A percentile compares a stretch with the other conserved stretches of the same genome.
Conservation (phyloP, 2,329 filamentous ascomycete species). For the Curvularia lunata region DNA sequence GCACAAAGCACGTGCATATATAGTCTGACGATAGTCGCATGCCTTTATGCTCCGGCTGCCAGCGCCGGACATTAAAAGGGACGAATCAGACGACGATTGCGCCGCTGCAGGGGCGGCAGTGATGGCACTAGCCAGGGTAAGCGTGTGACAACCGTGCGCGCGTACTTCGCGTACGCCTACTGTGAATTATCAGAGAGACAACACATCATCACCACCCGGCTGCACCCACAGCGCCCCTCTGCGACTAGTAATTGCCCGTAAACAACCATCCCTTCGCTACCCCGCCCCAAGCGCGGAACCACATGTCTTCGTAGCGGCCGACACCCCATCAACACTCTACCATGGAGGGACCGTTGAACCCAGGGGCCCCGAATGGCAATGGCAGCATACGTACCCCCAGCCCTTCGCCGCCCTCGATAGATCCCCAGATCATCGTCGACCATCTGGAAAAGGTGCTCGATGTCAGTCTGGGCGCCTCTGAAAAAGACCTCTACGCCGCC, state of each 20-base stretch:
- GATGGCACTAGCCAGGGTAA: slow-evolving; percentile 19
- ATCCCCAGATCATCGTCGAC: slow-evolving; percentile 56
- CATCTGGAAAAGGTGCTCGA: slow-evolving; percentile 57
- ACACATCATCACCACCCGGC: slow-evolving; percentile 29
- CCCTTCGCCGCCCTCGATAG: slow-evolving; percentile 50
- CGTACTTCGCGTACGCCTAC: slow-evolving; percentile 28
- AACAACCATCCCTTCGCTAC: slow-evolving; percentile 11
- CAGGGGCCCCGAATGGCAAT: slow-evolving; percentile 47
- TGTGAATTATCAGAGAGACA: slow-evolving; percentile 23
- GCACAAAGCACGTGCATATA: not conserved
- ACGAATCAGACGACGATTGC: slow-evolving; percentile 29
- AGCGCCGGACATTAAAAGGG: slow-evolving; percentile 2
- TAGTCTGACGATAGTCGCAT: not conserved
- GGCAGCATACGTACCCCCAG: slow-evolving; percentile 45
- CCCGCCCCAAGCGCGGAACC: slow-evolving; percentile 30
- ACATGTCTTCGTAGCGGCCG: slow-evolving; percentile 40
- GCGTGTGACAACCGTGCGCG: slow-evolving; percentile 18
- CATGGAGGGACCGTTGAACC: slow-evolving; percentile 53
- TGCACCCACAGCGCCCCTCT: slow-evolving; percentile 16
- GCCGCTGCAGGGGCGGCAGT: slow-evolving; percentile 12
- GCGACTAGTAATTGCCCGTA: slow-evolving; percentile 9
- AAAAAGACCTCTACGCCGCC: slow-evolving; percentile 77
- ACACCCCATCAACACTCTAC: slow-evolving; percentile 34
- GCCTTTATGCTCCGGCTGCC: slow-evolving; percentile 13
- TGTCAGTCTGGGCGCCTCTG: slow-evolving; percentile 59